A percentile compares a stretch with the other conserved stretches of the same genome.
phyloP scores from a whole-genome alignment of 495 filamentous ascomycete genomes.

The Lasiosphaeris hirsuta region DNA sequence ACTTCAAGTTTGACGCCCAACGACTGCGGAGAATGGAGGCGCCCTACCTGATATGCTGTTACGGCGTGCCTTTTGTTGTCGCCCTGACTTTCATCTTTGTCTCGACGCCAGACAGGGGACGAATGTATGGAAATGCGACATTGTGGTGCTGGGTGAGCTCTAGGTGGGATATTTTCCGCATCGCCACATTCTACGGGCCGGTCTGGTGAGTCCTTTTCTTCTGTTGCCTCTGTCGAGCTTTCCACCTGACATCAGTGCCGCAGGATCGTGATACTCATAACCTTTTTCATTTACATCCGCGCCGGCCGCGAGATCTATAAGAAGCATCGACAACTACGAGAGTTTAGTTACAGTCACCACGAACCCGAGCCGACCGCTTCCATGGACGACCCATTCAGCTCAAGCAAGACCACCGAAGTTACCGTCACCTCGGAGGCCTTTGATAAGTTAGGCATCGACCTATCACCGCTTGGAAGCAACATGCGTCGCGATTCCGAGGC shows the following conservation, averaged over 20 bases:
- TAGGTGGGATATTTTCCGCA: constrained; percentile 68
- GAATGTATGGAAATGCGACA: constrained; percentile 72
- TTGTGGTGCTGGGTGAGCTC: constrained; percentile 79
- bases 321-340: constrained; percentile 46
- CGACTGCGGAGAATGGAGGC: constrained; percentile 68
- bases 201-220: constrained; percentile 57
- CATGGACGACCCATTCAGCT: constrained; percentile 48
- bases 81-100: constrained; percentile 67
- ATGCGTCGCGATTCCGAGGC: constrained; percentile 13
- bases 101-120: constrained; percentile 42
- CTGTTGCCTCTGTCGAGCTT: background rate
- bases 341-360: constrained; percentile 38
- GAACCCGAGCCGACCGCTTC: constrained; percentile 42
- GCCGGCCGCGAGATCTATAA: constrained; percentile 68
- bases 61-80: constrained; percentile 71
- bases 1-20: constrained; percentile 65
- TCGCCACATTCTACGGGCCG: constrained; percentile 78
- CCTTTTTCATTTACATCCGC: constrained; percentile 69
- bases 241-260: constrained; percentile 6
- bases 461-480: constrained; percentile 20
- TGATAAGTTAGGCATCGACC: constrained; percentile 20
- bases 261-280: constrained; percentile 62
- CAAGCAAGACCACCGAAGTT: constrained; percentile 58
- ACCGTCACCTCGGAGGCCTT: constrained; percentile 43
- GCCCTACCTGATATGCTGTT: constrained; percentile 68